Evolutionary conservation across 2,329 filamentous ascomycete genomes (phyloP).

Genomic region (Phaeosphaeriaceae sp.): DNA sequence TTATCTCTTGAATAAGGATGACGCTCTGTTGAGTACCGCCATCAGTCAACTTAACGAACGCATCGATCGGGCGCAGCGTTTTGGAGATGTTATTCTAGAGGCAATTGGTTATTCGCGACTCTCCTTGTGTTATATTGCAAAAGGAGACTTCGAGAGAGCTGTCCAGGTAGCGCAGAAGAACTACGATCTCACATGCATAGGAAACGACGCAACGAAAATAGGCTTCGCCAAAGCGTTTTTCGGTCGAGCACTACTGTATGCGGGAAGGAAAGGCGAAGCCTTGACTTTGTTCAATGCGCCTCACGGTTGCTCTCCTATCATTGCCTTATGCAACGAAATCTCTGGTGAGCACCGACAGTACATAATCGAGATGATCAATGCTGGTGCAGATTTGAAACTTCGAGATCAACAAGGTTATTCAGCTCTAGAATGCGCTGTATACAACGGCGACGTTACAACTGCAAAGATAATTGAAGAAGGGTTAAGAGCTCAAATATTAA

Average conservation of each 20-base stretch:
- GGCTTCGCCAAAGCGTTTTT: constrained; percentile 44
- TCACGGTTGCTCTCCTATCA: constrained; percentile 39
- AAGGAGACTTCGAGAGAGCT: constrained; percentile 27
- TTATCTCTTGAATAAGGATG: constrained; percentile 24
- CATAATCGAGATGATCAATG: constrained; percentile 40
- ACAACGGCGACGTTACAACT: constrained; percentile 32
- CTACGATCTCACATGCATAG: constrained; percentile 11
- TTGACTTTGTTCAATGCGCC: constrained; percentile 37
- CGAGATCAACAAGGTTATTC: constrained; percentile 47
- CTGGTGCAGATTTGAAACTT: constrained; percentile 41
- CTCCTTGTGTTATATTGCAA: constrained; percentile 42
- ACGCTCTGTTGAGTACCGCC: constrained; percentile 29
- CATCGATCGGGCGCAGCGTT: constrained; percentile 18
- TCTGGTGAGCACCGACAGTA: constrained; percentile 47
- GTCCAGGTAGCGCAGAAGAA: constrained; percentile 18
- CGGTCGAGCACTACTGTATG: constrained; percentile 35
- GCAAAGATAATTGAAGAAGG: constrained; percentile 37
- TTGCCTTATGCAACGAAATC: constrained; percentile 50
- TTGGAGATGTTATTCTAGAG: constrained; percentile 20
- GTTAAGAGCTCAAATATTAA: constrained; percentile 13
- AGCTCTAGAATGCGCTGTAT: constrained; percentile 49
- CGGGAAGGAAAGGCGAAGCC: constrained; percentile 32
- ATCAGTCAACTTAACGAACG: constrained; percentile 35
- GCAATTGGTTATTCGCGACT: constrained; percentile 41
- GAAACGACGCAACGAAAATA: constrained; percentile 33